Evolutionary conservation across 805 yeast species (phyloP), one percentile per base, ranked within the genome.

Genomic region (Saccharomyces cerevisiae): DNA sequence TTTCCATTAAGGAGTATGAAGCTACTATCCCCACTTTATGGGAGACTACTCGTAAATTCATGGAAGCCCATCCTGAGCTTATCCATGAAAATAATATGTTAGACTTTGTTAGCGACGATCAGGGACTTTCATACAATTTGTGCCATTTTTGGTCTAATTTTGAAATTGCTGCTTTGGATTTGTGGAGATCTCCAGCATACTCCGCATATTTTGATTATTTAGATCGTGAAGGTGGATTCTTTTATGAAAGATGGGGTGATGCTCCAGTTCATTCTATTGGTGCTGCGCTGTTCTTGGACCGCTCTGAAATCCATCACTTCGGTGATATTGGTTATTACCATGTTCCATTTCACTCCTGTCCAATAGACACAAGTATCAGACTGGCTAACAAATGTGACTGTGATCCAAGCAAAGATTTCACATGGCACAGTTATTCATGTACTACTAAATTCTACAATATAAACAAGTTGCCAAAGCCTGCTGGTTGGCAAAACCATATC

Each of bases 111-210:
- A 79, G 88, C 53, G 81, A 84, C 64, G 90, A 88, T 68, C 78
- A 79, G 56, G 94, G 94, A 55, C 72, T 72, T 41, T 73, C 84
- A 13, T 88, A 87, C 70, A 88, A 88, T 69, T 78, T 87, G 55
- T 88, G 96, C 71, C 96, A 88, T 70, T 88, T 84, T 78, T 88
- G 96, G 96, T 85, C 95, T 27, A 89, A 89, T 73, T 89, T 89
- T 61, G 96, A 89, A 73, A 78, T 89, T 65, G 95, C 85, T 6
- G 79, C 82, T 52, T 76, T 88, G 70, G 78, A 80, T 53, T 80
- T 89, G 69, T 87, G 89, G 89, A 78, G 94, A 67, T 70, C 81
- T 21, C 81, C 83, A 51, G 88, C 88, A 8, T 89, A 89, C 67
- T 62, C 70, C 48, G 77, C 79, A 54, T 89, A 84, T 70, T 89